Conservation (phyloP, 352 stramenopile genomes). For the Pythium dissotocum region DNA sequence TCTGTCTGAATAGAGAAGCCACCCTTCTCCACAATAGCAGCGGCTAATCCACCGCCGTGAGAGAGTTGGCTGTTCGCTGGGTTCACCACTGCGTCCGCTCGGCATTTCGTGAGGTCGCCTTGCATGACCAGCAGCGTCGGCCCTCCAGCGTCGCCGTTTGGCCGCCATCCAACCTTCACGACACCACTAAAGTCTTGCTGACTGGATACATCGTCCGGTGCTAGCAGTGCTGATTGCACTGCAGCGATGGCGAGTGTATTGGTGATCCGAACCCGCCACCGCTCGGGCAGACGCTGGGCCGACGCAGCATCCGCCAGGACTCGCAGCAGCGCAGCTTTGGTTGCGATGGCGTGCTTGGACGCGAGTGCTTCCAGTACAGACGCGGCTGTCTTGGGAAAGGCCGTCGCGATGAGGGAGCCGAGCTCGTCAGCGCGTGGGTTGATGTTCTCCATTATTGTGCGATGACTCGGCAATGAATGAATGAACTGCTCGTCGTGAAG, state of each 20-base stretch:
- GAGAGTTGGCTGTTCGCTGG: constrained; percentile 32
- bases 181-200: not conserved
- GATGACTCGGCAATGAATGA: too few relatives aligned
- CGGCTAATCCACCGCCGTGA: constrained; percentile 40
- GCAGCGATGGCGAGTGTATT: not conserved
- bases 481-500: too few relatives aligned
- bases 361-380: not conserved
- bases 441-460: too few relatives aligned
- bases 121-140: constrained; percentile 27
- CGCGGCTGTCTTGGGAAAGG: not conserved
- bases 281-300: not conserved
- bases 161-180: not conserved
- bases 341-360: not conserved
- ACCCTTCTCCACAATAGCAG: constrained; percentile 33
- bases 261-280: not conserved
- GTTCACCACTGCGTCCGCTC: constrained; percentile 41
- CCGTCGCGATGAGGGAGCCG: not conserved
- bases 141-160: not conserved
- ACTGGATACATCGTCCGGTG: not conserved
- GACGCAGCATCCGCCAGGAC: not conserved
- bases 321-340: not conserved
- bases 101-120: constrained; percentile 38
- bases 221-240: not conserved
- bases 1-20: constrained; percentile 29
- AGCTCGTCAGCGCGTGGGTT: not conserved